Evolutionary conservation across 345 rosid species (phyloP), one percentile per base, ranked within the genome.

Genomic region (Geranium brycei): DNA sequence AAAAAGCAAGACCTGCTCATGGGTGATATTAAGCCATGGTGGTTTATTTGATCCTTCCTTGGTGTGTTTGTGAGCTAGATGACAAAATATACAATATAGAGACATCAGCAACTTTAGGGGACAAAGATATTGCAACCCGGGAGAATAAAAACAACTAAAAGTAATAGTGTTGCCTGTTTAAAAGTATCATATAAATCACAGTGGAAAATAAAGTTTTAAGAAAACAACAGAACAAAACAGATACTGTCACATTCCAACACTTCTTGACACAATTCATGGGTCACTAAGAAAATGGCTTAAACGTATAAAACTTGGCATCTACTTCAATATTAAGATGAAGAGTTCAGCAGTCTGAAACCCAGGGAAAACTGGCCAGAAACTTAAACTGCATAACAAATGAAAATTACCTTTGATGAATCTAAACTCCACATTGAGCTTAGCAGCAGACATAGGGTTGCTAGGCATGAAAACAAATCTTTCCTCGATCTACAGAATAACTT

Each of bases 41-140:
- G 95, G 91, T 81, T 87, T 86, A 35, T 81, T 80, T 38, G 96
- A 84, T 73, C 83, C 93, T 78, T 86, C 87, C 73, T 86, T 89
- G 3, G 95, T 89, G 68, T 81, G 70, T 69, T 75, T 92, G 65
- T 86, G 86, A 73, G 83, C 98, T 92, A 71, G 41, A 57, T 61
- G 64, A 62, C 31, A 16, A 35, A 7, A 35, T 35, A 35, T 35
- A 35, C 41, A 35, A 35, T 62, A 60, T 51, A 60, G 28, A 59
- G 17, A 41, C 47, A 40, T 17, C 47, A 60, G 17, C 35, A 10
- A 23, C 62, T 60, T 31, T 3, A 19, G 14, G 28, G 15, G 12
- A 28, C 17, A 12, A 2, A 59, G 17, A 16, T 12, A 16, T n/a
- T 31, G 31, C 59, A 60, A 12, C 14, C 41, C 10, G 19, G 5